Conservation (phyloP, 2,329 filamentous ascomycete species). For the Epichloe festucae region DNA sequence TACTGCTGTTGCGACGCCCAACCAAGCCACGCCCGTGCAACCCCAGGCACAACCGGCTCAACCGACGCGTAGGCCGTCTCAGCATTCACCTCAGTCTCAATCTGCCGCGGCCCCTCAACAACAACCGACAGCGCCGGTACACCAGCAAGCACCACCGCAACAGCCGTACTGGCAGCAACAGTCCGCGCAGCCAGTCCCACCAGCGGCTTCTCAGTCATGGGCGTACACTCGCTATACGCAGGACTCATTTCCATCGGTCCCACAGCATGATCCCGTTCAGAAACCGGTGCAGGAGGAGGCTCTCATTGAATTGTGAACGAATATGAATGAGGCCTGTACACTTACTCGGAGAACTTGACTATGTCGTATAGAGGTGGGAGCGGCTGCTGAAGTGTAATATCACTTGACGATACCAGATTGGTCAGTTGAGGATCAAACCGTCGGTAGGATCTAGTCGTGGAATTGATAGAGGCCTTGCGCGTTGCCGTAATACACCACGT, state of each 20-base stretch:
- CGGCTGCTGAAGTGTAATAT: neutral
- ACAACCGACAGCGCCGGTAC: slow-evolving; percentile 6
- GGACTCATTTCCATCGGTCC: slow-evolving; percentile 51
- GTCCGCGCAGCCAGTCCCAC: slow-evolving; percentile 16
- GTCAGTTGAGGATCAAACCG: too few species aligned
- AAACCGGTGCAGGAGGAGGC: slow-evolving; percentile 57
- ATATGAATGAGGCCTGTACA: neutral
- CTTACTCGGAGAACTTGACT: neutral
- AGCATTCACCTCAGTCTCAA: slow-evolving; percentile 16
- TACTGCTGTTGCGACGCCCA: slow-evolving; percentile 25
- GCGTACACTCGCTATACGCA: slow-evolving; percentile 40
- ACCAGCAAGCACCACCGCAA: slow-evolving; percentile 18
- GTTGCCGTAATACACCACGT: neutral
- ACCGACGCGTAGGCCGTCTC: slow-evolving; percentile 5
- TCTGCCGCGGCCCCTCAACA: slow-evolving; percentile 15
- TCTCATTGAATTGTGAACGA: slow-evolving; percentile 57
- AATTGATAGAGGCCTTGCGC: too few species aligned
- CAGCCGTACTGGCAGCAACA: slow-evolving; percentile 21
- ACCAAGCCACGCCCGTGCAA: slow-evolving; percentile 20
- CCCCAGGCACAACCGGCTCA: slow-evolving; percentile 15
- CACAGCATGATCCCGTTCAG: slow-evolving; percentile 28
- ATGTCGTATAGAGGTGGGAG: neutral
- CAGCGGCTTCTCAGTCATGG: slow-evolving; percentile 27
- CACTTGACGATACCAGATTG: neutral
- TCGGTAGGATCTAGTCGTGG: neutral